Evolutionary conservation across 2,329 filamentous ascomycete genomes (phyloP).

Genomic region (Neocucurbitaria cava): DNA sequence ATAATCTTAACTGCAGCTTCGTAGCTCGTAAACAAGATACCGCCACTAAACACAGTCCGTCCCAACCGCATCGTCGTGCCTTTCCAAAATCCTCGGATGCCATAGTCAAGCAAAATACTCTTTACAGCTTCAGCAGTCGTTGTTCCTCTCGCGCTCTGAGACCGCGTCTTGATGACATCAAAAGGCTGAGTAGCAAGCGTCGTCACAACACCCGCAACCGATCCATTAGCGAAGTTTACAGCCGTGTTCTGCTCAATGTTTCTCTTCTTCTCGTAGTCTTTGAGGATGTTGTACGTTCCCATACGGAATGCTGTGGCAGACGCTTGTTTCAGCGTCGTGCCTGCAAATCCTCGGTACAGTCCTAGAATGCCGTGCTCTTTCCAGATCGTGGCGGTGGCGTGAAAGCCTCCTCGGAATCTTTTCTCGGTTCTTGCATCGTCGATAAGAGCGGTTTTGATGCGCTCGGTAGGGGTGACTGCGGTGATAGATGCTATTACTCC

Average conservation of each 20-base stretch:
- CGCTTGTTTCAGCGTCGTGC: constrained; percentile 69
- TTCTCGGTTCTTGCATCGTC: constrained; percentile 63
- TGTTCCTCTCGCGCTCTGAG: constrained; percentile 65
- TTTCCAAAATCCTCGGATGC: constrained; percentile 68
- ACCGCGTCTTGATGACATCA: constrained; percentile 69
- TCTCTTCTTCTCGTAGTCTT: constrained; percentile 61
- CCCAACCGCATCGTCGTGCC: constrained; percentile 73
- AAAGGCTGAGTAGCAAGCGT: constrained; percentile 68
- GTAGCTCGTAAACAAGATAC: constrained; percentile 70
- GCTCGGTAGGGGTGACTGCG: constrained; percentile 72
- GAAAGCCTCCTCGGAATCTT: constrained; percentile 58
- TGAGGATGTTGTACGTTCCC: constrained; percentile 69
- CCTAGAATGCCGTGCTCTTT: constrained; percentile 61
- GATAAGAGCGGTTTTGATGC: constrained; percentile 72
- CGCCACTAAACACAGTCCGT: constrained; percentile 69
- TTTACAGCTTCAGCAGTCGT: constrained; percentile 64
- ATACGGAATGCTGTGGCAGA: constrained; percentile 68
- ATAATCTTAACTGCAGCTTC: constrained; percentile 63
- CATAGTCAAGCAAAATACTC: constrained; percentile 63
- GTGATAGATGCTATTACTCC: constrained; percentile 67
- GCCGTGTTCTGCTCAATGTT: constrained; percentile 58
- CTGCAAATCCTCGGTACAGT: constrained; percentile 65
- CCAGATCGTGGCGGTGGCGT: constrained; percentile 60
- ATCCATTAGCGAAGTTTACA: constrained; percentile 68
- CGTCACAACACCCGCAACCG: constrained; percentile 66